phyloP scores from a whole-genome alignment of 352 stramenopile species.

The Phytophthora quininea region DNA sequence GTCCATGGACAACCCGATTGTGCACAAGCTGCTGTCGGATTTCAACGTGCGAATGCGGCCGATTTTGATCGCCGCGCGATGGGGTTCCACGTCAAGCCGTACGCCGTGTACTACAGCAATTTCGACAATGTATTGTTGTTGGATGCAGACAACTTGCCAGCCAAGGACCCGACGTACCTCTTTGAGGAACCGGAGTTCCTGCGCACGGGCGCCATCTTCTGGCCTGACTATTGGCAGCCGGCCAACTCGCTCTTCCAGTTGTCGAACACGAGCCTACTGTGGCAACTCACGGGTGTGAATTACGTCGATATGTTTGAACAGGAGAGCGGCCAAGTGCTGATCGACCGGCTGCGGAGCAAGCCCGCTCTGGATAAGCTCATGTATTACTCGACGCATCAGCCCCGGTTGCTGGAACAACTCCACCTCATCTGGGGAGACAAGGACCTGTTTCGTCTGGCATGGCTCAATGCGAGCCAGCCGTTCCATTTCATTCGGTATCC shows the following conservation, averaged over 20 bases:
- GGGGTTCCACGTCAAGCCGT: constrained; percentile 85
- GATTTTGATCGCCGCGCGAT: constrained; percentile 77
- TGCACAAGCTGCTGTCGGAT: constrained; percentile 67
- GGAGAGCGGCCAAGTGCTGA: constrained; percentile 86
- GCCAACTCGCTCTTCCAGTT: constrained; percentile 85
- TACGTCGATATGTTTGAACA: constrained; percentile 88
- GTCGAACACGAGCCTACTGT: constrained; percentile 74
- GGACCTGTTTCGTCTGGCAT: constrained; percentile 84
- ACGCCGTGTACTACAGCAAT: constrained; percentile 87
- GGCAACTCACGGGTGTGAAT: constrained; percentile 73
- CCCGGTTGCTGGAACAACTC: constrained; percentile 70
- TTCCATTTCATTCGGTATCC: constrained; percentile 83
- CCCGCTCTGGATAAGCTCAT: constrained; percentile 85
- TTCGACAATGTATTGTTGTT: constrained; percentile 87
- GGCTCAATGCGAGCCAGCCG: constrained; percentile 75
- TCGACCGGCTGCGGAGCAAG: constrained; percentile 79
- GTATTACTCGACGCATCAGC: constrained; percentile 83
- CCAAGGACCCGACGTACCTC: constrained; percentile 84
- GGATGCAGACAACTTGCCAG: constrained; percentile 83
- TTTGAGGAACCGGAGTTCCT: constrained; percentile 84
- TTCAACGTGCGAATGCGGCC: constrained; percentile 81
- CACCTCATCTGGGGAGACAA: constrained; percentile 90
- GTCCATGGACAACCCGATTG: constrained; percentile 81
- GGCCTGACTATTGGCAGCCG: constrained; percentile 86
- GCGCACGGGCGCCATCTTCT: constrained; percentile 82